These are phyloP conservation scores for Ceratocystis smalleyi DNA, from an alignment of 2,329 filamentous ascomycete genomes.

Conservation along the genomic window DNA sequence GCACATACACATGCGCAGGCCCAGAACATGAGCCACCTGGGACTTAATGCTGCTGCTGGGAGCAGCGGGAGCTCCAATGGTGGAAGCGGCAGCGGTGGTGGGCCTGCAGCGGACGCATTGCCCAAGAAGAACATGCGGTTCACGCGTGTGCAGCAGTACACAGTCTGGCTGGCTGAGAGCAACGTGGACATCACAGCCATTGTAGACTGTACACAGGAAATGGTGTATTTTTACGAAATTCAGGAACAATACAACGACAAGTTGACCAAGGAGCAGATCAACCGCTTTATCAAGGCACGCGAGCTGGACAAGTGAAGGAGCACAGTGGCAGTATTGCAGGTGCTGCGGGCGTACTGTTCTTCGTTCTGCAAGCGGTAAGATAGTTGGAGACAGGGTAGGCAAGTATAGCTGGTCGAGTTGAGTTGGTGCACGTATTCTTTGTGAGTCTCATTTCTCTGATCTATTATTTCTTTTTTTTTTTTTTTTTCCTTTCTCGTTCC, in stretches of 20 bases:
- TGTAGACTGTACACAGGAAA: slow-evolving; percentile 79
- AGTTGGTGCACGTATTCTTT: neutral
- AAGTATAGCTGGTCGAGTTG: neutral
- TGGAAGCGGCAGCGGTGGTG: slow-evolving; percentile 16
- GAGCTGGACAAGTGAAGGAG: slow-evolving; percentile 35
- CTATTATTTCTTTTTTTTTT: neutral
- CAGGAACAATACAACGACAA: slow-evolving; percentile 48
- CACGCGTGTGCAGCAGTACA: slow-evolving; percentile 42
- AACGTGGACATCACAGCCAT: slow-evolving; percentile 70
- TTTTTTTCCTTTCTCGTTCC: neutral
- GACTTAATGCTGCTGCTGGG: neutral
- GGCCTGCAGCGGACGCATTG: neutral
- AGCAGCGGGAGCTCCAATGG: neutral
- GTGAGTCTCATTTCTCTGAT: neutral
- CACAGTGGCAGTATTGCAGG: neutral
- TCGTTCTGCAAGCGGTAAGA: neutral
- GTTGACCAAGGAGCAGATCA: slow-evolving; percentile 41
- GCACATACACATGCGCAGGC: neutral
- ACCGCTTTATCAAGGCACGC: slow-evolving; percentile 43
- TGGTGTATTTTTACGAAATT: slow-evolving; percentile 74
- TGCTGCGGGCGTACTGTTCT: neutral
- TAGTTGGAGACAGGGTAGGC: too few relatives aligned
- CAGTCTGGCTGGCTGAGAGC: slow-evolving; percentile 73
- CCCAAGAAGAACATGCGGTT: slow-evolving; percentile 14
- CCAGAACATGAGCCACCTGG: neutral